phyloP scores from a whole-genome alignment of 1,284 basidiomycete genomes.

The Cerrena zonata region DNA sequence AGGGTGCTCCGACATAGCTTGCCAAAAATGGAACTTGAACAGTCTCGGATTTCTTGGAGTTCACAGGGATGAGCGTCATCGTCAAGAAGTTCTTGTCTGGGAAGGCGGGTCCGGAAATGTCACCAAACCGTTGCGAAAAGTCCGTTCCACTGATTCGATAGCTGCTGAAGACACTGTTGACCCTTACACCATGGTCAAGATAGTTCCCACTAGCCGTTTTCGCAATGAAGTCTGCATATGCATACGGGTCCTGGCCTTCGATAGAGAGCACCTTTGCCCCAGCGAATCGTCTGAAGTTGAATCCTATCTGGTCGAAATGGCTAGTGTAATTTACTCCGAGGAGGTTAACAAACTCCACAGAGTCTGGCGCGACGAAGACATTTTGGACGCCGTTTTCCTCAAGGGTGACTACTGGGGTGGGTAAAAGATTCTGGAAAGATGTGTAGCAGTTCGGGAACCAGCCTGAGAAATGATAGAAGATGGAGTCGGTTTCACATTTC shows the following conservation, averaged over 20 bases:
- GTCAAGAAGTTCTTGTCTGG: conserved; percentile 43
- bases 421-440: conserved; percentile 52
- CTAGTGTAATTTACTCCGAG: conserved; percentile 42
- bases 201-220: conserved; percentile 56
- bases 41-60: conserved; percentile 42
- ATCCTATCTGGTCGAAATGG: conserved; percentile 46
- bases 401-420: conserved; percentile 52
- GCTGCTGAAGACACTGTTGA: conserved; percentile 59
- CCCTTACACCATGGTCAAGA: conserved; percentile 56
- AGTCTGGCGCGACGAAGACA: conserved; percentile 54
- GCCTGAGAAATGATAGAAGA: conserved; percentile 34
- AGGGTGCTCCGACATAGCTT: conserved; percentile 39
- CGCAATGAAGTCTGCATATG: conserved; percentile 53
- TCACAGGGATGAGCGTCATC: conserved; percentile 37
- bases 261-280: conserved; percentile 54
- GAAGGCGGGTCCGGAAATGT: conserved; percentile 50
- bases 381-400: conserved; percentile 47
- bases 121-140: conserved; percentile 56
- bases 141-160: conserved; percentile 44
- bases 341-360: conserved; percentile 43
- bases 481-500: not conserved
- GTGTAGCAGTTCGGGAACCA: conserved; percentile 58
- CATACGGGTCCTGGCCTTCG: conserved; percentile 48
- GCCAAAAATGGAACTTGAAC: conserved; percentile 52
- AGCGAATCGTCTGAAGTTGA: conserved; percentile 56